Evolutionary conservation across 2,329 filamentous ascomycete genomes (phyloP), one percentile per base, ranked within the genome.

Genomic region (Phymatotrichopsis omnivora): DNA sequence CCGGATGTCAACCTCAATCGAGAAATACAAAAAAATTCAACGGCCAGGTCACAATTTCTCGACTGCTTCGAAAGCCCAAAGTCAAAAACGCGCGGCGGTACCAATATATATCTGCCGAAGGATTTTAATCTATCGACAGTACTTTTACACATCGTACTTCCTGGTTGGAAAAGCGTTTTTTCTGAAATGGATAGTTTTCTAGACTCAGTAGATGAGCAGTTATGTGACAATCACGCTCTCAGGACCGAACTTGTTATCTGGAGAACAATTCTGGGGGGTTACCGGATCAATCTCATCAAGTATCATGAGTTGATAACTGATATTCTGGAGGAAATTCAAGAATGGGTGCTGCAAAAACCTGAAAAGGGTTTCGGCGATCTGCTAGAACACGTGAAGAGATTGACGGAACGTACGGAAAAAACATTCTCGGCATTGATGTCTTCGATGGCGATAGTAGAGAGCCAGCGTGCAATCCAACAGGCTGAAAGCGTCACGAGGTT

Each of bases 401-500:
- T 45, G 8, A 52, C 33, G 5, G 53, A 53, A 28, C 42, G 52
- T 10, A 56, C 50, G 3, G 49, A 60, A 12, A 57, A 60, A 4
- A 55, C 57, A 4, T 54, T 58, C 24, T 56, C 57, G 25, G 54
- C 61, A 4, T 42, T 67, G 4, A 63, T 63, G 24, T 62, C 64
- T 3, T 23, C 65, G 22, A 61, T 63, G 51, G 52, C 55, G 10
- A 58, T 61, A 17, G 49, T 60, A 7, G 63, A 64, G 20, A 61
- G 59, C 33, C 54, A 59, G 28, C 50, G 57, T 22, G 62, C 58
- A 3, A 65, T 65, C 23, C 52, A 55, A 5, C 58, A 65, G 47
- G 59, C 61, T 5, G 55, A 61, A 14, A 54, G 51, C 8, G 54
- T 65, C 11, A 58, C 51, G 4, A 62, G 62, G 38, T 54, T 69